A percentile compares a stretch with the other conserved stretches of the same genome.
These are phyloP conservation scores for Neurospora sp. DNA, from an alignment of 495 filamentous ascomycete species.

Conservation along the genomic window DNA sequence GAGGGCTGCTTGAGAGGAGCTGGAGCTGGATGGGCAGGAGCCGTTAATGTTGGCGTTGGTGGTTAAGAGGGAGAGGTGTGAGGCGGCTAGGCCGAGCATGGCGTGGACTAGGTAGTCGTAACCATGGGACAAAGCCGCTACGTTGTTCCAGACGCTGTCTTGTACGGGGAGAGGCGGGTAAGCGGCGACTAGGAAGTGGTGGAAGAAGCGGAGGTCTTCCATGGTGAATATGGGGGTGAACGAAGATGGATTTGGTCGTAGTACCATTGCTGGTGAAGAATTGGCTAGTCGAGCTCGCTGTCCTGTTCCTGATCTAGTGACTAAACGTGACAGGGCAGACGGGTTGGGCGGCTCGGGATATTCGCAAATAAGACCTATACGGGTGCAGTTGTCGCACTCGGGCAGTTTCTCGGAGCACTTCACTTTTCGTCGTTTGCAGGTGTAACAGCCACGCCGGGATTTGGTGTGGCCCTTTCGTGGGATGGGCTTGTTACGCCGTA, in stretches of 20 bases:
- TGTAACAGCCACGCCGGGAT: slow-evolving; percentile 44
- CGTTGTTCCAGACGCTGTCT: slow-evolving; percentile 39
- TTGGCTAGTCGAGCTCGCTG: neutral
- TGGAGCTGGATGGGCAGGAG: neutral
- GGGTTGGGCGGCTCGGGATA: slow-evolving; percentile 27
- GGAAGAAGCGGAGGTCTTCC: slow-evolving; percentile 44
- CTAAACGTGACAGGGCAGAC: neutral
- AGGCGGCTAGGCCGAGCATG: slow-evolving; percentile 42
- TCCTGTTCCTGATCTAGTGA: neutral
- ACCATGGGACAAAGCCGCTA: slow-evolving; percentile 37
- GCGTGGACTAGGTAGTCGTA: slow-evolving; percentile 36
- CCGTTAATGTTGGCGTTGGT: slow-evolving; percentile 5
- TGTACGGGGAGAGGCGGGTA: slow-evolving; percentile 45
- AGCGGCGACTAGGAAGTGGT: slow-evolving; percentile 44
- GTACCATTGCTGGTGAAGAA: neutral
- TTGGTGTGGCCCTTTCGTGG: slow-evolving; percentile 42
- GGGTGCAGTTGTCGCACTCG: slow-evolving; percentile 41
- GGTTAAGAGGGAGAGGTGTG: slow-evolving; percentile 29
- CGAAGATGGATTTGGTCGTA: neutral
- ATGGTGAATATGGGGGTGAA: slow-evolving; percentile 23
- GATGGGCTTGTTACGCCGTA: slow-evolving; percentile 19
- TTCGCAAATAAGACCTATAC: slow-evolving; percentile 38
- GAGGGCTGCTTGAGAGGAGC: slow-evolving; percentile 19
- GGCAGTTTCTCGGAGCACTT: slow-evolving; percentile 46
- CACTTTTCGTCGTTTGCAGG: slow-evolving; percentile 48